Percentiles rank a stretch among this genome's conserved stretches.
phyloP scores from a whole-genome alignment of 352 stramenopile species.

The Thalassiosira hispida region DNA sequence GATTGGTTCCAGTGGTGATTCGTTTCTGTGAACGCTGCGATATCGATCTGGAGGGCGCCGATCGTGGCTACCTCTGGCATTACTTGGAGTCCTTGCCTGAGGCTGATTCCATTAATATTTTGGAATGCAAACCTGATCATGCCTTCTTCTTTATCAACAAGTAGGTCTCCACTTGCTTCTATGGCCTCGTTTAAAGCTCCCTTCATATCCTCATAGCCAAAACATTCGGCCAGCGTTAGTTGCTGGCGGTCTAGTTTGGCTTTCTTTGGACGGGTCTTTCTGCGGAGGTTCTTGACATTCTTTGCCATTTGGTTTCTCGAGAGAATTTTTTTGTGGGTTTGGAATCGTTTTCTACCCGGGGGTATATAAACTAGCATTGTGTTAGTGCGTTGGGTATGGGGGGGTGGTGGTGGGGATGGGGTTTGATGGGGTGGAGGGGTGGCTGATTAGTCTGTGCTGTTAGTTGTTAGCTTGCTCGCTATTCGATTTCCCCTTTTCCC shows the following conservation, averaged over 20 bases:
- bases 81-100: not conserved
- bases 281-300: not conserved
- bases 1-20: conserved; percentile 28
- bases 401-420: too few species aligned
- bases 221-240: not conserved
- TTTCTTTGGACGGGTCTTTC: not conserved
- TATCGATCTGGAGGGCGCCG: conserved; percentile 17
- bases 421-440: too few species aligned
- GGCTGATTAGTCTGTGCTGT: too few species aligned
- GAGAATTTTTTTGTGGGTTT: not conserved
- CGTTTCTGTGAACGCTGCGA: conserved; percentile 20
- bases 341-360: not conserved
- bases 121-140: conserved; percentile 18
- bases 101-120: conserved; percentile 22
- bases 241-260: not conserved
- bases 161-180: conserved; percentile 2
- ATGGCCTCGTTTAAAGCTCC: not conserved
- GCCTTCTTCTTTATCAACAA: conserved; percentile 1
- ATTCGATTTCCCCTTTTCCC: too few species aligned
- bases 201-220: not conserved
- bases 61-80: conserved; percentile 19
- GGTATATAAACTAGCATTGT: too few species aligned
- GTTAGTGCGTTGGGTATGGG: too few species aligned
- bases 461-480: too few species aligned
- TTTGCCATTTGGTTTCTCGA: not conserved